These are phyloP conservation scores for Didymella lethalis DNA, from an alignment of 2,329 filamentous ascomycete genomes.

Conservation along the genomic window DNA sequence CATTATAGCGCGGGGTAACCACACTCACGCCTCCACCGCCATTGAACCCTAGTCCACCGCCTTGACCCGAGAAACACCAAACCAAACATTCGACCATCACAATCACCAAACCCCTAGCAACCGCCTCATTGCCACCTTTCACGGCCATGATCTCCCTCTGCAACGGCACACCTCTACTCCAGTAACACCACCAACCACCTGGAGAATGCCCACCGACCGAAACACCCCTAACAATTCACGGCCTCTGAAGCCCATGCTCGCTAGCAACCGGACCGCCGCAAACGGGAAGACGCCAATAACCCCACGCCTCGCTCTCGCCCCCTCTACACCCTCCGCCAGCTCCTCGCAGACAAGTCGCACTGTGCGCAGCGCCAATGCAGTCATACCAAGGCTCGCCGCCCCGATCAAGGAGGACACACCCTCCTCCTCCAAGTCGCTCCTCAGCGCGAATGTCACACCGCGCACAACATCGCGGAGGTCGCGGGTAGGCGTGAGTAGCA, in stretches of 20 bases:
- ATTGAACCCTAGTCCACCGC: slow-evolving; percentile 13
- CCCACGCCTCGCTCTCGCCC: slow-evolving; percentile 62
- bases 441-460: slow-evolving; percentile 77
- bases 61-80: slow-evolving; percentile 18
- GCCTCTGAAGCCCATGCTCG: slow-evolving; percentile 74
- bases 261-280: slow-evolving; percentile 62
- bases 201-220: slow-evolving; percentile 51
- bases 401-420: slow-evolving; percentile 61
- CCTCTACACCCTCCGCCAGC: slow-evolving; percentile 35
- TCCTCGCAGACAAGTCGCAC: slow-evolving; percentile 38
- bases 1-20: slow-evolving; percentile 13
- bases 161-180: slow-evolving; percentile 27
- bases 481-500: slow-evolving; percentile 69
- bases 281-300: slow-evolving; percentile 62
- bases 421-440: slow-evolving; percentile 63
- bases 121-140: slow-evolving; percentile 33
- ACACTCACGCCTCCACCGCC: slow-evolving; percentile 31
- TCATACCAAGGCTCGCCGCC: slow-evolving; percentile 44
- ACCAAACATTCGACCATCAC: slow-evolving; percentile 30
- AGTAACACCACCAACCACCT: slow-evolving; percentile 24
- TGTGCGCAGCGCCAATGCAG: slow-evolving; percentile 37
- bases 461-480: slow-evolving; percentile 77
- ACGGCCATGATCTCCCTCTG: slow-evolving; percentile 42
- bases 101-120: slow-evolving; percentile 33
- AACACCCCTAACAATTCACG: slow-evolving; percentile 60